phyloP scores from a whole-genome alignment of 169 alveolate species.

The Fabrea salina region DNA sequence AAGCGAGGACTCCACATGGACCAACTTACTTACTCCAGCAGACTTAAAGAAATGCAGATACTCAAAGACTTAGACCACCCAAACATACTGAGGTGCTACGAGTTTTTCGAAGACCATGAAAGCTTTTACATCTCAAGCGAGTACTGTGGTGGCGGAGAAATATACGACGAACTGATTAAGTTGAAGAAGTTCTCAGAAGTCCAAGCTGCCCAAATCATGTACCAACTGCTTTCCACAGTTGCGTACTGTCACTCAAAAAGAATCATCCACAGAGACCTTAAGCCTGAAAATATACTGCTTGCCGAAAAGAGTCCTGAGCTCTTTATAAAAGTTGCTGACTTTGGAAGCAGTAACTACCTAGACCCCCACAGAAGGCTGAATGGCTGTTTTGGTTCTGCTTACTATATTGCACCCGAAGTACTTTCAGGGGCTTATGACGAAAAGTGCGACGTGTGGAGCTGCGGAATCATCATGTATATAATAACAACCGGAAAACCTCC shows the following conservation, averaged over 20 bases:
- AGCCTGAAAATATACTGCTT: conserved; percentile 95
- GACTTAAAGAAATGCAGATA: conserved; percentile 23
- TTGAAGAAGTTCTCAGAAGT: conserved; percentile 33
- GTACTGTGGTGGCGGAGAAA: conserved; percentile 47
- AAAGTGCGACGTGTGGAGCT: conserved; percentile 53
- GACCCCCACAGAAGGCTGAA: conserved; percentile 17
- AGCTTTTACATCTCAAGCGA: conserved; percentile 42
- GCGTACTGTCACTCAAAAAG: conserved; percentile 86
- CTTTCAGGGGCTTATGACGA: conserved; percentile 41
- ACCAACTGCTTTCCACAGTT: conserved; percentile 64
- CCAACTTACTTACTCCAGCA: background rate
- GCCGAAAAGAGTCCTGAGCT: conserved; percentile 82
- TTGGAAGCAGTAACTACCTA: conserved; percentile 69
- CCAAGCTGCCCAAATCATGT: conserved; percentile 37
- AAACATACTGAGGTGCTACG: conserved; percentile 40
- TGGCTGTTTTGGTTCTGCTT: conserved; percentile 59
- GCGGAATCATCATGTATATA: conserved; percentile 50
- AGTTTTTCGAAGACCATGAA: conserved; percentile 34
- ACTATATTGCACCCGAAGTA: conserved; percentile 76
- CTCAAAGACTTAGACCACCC: conserved; percentile 37
- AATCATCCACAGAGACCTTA: conserved; percentile 92
- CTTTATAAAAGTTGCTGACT: conserved; percentile 92
- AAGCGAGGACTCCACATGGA: conserved; percentile 10
- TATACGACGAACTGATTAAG: conserved; percentile 40
- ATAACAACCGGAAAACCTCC: conserved; percentile 49